A percentile compares a stretch with the other conserved stretches of the same genome.
Evolutionary conservation across 2,329 filamentous ascomycete genomes (phyloP).

Genomic region (Spiromastix sp.): DNA sequence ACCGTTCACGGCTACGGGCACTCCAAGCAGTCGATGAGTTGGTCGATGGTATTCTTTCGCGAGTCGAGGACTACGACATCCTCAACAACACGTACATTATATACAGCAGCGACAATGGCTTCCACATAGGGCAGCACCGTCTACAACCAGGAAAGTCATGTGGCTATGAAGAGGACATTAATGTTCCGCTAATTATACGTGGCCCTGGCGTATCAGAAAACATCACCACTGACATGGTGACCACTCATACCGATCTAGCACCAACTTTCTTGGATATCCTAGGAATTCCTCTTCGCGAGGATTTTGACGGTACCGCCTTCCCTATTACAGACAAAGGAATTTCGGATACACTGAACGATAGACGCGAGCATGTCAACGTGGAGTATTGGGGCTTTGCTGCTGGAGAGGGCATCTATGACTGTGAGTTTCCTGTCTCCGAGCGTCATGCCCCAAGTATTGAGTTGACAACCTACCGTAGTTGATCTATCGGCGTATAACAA

Average conservation of each 20-base stretch:
- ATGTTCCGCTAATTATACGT: slow-evolving; percentile 49
- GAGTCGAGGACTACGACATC: slow-evolving; percentile 30
- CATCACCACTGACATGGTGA: slow-evolving; percentile 37
- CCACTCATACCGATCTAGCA: slow-evolving; percentile 54
- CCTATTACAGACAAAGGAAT: slow-evolving; percentile 24
- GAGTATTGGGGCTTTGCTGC: slow-evolving; percentile 54
- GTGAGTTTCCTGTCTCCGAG: slow-evolving; percentile 11
- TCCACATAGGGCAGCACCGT: slow-evolving; percentile 50
- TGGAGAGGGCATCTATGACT: slow-evolving; percentile 12
- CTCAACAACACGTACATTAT: slow-evolving; percentile 51
- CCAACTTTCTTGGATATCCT: slow-evolving; percentile 46
- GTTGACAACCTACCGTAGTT: slow-evolving; percentile 33
- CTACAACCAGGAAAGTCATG: slow-evolving; percentile 49
- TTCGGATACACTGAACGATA: slow-evolving; percentile 15
- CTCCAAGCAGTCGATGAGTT: slow-evolving; percentile 47
- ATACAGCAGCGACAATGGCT: slow-evolving; percentile 52
- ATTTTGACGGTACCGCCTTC: slow-evolving; percentile 50
- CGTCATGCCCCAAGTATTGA: slow-evolving; percentile 31
- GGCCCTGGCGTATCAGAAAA: slow-evolving; percentile 45
- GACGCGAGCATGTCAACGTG: slow-evolving; percentile 47
- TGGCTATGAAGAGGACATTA: slow-evolving; percentile 50
- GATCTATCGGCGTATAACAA: too few relatives aligned
- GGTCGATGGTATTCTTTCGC: slow-evolving; percentile 34
- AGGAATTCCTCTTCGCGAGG: too few relatives aligned
- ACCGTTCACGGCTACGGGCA: slow-evolving; percentile 39